Percentiles rank a stretch among this genome's conserved stretches.
Evolutionary conservation across 352 stramenopile genomes (phyloP).

Genomic region (Elongisporangium senticosum): DNA sequence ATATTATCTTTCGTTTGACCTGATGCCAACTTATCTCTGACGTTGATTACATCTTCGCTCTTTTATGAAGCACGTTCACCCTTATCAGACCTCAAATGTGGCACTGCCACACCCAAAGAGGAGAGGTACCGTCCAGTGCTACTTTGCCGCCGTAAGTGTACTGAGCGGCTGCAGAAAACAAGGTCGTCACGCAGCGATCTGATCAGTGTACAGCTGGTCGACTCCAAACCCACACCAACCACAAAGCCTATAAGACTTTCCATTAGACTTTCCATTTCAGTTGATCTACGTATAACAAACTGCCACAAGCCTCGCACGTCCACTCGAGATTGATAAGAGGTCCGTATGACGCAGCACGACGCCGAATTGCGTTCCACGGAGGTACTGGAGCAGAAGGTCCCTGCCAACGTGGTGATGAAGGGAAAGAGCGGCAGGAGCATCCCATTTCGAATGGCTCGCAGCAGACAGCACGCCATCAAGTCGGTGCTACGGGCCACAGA

Average conservation of each 20-base stretch:
- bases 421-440: not conserved
- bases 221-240: not conserved
- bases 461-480: not conserved
- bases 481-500: not conserved
- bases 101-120: not conserved
- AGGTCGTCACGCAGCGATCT: not conserved
- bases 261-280: not conserved
- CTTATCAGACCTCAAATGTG: not conserved
- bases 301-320: not conserved
- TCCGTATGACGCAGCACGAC: not conserved
- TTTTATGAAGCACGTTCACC: not conserved
- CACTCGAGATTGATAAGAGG: too few relatives aligned
- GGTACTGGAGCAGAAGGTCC: not conserved
- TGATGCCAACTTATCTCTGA: not conserved
- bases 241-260: not conserved
- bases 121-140: not conserved
- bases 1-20: too few relatives aligned
- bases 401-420: not conserved
- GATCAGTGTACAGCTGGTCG: not conserved
- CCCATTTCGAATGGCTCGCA: not conserved
- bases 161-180: not conserved
- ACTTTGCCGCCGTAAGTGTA: not conserved
- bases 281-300: not conserved
- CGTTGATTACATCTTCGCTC: not conserved
- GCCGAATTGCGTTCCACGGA: not conserved